Percentiles rank a stretch among this genome's conserved stretches.
Conservation (phyloP, 2,329 filamentous ascomycete species). For the Aspergillus pseudonomiae region DNA sequence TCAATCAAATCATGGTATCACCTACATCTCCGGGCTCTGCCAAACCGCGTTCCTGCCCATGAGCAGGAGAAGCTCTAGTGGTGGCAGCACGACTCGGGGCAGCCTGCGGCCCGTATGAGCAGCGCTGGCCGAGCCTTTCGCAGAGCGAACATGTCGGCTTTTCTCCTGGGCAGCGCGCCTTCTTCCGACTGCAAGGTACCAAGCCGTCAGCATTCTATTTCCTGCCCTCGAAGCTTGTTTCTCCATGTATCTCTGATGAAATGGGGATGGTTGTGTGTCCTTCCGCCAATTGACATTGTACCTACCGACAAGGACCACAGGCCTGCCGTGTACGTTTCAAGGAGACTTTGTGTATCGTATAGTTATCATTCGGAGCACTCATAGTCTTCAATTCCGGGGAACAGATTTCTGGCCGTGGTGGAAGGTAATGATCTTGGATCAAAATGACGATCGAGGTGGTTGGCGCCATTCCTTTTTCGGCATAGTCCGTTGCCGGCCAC, state of each 20-base stretch:
- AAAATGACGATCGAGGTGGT: background rate
- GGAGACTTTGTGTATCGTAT: conserved; percentile 29
- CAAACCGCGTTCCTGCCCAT: background rate
- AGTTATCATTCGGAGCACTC: conserved; percentile 26
- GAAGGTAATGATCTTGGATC: background rate
- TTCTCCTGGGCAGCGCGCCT: conserved; percentile 32
- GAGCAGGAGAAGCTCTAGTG: background rate
- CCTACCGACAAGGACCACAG: conserved; percentile 31
- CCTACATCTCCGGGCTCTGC: conserved; percentile 8
- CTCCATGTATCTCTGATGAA: background rate
- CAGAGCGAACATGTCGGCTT: conserved; percentile 30
- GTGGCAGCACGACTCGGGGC: conserved; percentile 2
- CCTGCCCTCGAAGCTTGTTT: background rate
- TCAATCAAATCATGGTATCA: background rate
- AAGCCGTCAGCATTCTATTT: background rate
- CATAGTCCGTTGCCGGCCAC: background rate
- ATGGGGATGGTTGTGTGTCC: too few species aligned
- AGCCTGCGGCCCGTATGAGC: conserved; percentile 22
- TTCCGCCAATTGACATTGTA: background rate
- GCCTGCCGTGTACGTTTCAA: conserved; percentile 30
- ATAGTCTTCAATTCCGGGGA: conserved; percentile 8
- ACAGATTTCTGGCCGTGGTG: background rate
- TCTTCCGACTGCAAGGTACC: conserved; percentile 24
- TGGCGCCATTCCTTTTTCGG: background rate
- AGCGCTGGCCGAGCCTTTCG: conserved; percentile 26